Evolutionary conservation across 1,139 yeast genomes (phyloP), one percentile per base, ranked within the genome.

Genomic region (Lizanozyma gosingica): DNA sequence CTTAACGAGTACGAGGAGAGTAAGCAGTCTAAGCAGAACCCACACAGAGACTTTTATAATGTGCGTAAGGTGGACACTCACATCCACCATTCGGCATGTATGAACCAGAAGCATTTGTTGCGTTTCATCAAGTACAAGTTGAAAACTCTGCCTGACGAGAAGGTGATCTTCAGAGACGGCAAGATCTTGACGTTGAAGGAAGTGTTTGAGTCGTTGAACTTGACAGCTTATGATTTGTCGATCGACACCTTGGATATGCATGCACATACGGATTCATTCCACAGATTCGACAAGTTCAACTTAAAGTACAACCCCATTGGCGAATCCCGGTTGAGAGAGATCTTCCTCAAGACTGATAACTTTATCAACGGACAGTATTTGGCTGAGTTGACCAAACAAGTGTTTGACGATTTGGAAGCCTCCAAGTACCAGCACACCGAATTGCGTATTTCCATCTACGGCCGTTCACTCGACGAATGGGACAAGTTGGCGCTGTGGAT

Each of bases 241-340:
- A 92, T 94, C 53, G 99, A 94, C 55, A 92, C 98, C 1, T 74
- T 94, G 50, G 98, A 94, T 62, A 94, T 94, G 99, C 99, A 94
- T 62, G 97, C 99, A 2, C 98, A 94, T 60, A 86, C 92, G 46
- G 98, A 94, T 57, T 83, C 97, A 0, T 94, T 94, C 74, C 98
- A 94, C 62, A 76, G 98, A 53, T 94, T 94, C 57, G 99, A 94
- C 63, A 94, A 94, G 63, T 94, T 94, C 72, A 94, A 94, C 60
- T 73, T 94, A 64, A 94, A 94, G 62, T 94, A 94, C 66, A 94
- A 94, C 55, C 99, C 99, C 16, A 84, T 94, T 53, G 99, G 99
- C 17, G 98, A 92, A 64, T 90, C 97, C 16, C 81, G 98, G 61
- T 68, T 94, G 57, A 78, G 98, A 62, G 97, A 92, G 57, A 92